Evolutionary conservation across 2,329 filamentous ascomycete genomes (phyloP).

Genomic region (Talaromyces sp.): DNA sequence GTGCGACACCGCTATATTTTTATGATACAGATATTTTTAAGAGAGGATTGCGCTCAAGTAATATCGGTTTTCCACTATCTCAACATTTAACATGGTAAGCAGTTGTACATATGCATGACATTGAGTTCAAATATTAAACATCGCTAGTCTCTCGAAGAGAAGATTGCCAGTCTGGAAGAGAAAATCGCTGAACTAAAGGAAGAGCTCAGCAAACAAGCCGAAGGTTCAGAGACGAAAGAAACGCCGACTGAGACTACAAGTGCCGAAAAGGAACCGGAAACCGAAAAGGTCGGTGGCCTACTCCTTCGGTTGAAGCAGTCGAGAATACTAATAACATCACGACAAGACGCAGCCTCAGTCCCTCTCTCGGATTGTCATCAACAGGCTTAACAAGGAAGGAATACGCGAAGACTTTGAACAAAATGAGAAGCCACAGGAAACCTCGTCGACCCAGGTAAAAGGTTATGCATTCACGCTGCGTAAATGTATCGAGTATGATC

Average conservation of each 20-base stretch:
- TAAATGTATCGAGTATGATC: neutral
- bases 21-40: no score
- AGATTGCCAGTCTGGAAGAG: neutral
- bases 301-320: neutral
- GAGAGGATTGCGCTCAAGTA: no score
- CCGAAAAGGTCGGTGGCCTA: neutral
- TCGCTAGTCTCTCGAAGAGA: neutral
- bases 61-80: neutral
- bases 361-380: neutral
- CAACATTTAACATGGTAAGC: neutral
- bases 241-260: no score
- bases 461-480: neutral
- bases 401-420: neutral
- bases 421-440: neutral
- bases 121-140: neutral
- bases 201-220: neutral
- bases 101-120: neutral
- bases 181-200: neutral
- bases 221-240: neutral
- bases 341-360: neutral
- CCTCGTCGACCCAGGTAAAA: neutral
- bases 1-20: no score
- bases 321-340: neutral
- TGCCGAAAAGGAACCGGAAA: neutral
- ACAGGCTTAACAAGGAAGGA: neutral